Evolutionary conservation across 2,329 filamentous ascomycete genomes (phyloP).

Genomic region (Aurifilum marmelostoma): DNA sequence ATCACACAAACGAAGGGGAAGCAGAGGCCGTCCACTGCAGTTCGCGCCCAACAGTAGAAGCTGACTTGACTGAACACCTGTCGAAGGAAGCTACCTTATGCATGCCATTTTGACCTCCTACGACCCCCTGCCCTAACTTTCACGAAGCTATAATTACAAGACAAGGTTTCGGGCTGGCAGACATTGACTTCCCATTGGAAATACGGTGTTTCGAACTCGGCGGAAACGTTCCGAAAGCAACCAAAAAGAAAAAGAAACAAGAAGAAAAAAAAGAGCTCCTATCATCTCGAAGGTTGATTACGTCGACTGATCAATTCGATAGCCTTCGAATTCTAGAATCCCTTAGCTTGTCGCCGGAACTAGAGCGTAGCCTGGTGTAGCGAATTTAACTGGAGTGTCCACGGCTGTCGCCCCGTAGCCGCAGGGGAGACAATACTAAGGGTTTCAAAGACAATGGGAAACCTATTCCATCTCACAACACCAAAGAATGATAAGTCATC

Average conservation of each 20-base stretch:
- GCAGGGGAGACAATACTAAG: constrained; percentile 25
- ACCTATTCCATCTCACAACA: constrained; percentile 14
- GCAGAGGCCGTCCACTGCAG: too few relatives aligned
- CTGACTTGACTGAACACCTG: not conserved
- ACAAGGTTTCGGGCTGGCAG: not conserved
- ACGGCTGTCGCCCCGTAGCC: not conserved
- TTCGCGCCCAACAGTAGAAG: not conserved
- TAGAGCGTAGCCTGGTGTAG: not conserved
- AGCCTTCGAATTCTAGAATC: too few relatives aligned
- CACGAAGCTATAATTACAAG: too few relatives aligned
- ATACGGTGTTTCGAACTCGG: not conserved
- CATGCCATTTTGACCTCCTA: too few relatives aligned
- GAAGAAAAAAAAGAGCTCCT: too few relatives aligned
- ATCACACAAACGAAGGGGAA: too few relatives aligned
- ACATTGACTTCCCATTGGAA: not conserved
- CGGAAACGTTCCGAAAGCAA: not conserved
- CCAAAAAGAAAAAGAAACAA: too few relatives aligned
- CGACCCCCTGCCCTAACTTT: too few relatives aligned
- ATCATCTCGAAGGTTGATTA: not conserved
- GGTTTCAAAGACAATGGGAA: constrained; percentile 21
- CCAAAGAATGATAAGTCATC: constrained; percentile 17
- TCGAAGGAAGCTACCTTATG: not conserved
- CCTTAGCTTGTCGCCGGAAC: not conserved
- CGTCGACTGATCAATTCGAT: not conserved
- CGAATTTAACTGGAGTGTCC: not conserved